Evolutionary conservation across 2,329 filamentous ascomycete species (phyloP).

Genomic region (Sordariomycetes sp.): DNA sequence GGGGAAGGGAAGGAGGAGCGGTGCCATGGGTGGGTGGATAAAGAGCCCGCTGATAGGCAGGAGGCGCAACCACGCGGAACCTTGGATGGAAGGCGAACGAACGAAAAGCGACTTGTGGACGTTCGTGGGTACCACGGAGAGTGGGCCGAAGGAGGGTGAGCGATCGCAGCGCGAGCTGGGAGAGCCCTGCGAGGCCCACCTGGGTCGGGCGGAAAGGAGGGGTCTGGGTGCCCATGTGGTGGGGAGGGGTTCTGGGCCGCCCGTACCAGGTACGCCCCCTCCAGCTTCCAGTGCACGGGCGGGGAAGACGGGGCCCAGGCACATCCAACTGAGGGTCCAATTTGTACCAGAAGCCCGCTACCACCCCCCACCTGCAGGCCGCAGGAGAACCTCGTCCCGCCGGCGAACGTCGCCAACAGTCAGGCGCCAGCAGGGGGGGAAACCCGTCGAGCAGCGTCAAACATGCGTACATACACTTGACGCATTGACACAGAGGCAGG

Average conservation of each 20-base stretch:
- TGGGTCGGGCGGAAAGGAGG: not conserved
- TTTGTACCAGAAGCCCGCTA: too few species aligned
- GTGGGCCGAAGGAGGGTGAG: not conserved
- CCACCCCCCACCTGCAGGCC: too few species aligned
- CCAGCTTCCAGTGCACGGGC: too few species aligned
- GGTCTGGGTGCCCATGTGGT: too few species aligned
- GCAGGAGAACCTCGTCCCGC: too few species aligned
- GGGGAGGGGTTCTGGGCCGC: too few species aligned
- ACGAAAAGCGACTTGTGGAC: not conserved
- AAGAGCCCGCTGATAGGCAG: not conserved
- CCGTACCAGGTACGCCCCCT: too few species aligned
- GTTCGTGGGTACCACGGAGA: not conserved
- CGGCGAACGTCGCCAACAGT: not conserved
- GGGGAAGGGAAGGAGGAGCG: not conserved
- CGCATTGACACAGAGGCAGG: too few species aligned
- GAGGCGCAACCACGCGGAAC: not conserved
- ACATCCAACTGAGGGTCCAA: too few species aligned
- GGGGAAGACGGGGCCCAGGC: too few species aligned
- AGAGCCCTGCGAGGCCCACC: not conserved
- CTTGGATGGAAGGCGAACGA: not conserved
- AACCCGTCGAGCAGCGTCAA: not conserved
- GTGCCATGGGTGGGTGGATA: not conserved
- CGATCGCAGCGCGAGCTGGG: not conserved
- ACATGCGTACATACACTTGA: too few species aligned
- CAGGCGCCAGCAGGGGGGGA: not conserved